These are phyloP conservation scores for Mycothermus thermophilus DNA, from an alignment of 495 filamentous ascomycete genomes.

Conservation along the genomic window DNA sequence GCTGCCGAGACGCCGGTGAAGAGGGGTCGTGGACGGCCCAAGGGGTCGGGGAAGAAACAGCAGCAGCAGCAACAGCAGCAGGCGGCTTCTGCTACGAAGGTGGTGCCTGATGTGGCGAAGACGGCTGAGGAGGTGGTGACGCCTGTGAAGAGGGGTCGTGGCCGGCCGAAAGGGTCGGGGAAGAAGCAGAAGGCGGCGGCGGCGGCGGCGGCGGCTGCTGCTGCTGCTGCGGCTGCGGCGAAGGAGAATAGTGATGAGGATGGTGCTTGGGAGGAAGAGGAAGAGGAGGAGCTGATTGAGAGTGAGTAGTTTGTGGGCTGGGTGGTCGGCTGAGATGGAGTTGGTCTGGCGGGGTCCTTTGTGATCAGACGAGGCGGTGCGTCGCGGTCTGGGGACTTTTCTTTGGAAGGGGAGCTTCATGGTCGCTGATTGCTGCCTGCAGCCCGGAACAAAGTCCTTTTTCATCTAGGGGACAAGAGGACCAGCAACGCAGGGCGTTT, in stretches of 20 bases:
- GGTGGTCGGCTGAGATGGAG: background rate
- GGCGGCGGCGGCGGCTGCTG: background rate
- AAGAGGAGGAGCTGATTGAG: background rate
- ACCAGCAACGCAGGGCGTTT: no score
- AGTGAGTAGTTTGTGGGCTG: background rate
- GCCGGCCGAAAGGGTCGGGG: constrained; percentile 1
- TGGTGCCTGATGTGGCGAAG: background rate
- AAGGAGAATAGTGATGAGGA: background rate
- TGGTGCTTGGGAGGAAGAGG: background rate
- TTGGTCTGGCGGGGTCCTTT: background rate
- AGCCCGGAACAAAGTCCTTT: no score
- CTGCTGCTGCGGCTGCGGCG: background rate
- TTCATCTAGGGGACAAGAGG: no score
- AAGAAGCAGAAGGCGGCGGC: constrained; percentile 1
- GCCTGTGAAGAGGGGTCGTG: background rate
- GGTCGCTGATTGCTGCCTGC: no score
- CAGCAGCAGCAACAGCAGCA: no score
- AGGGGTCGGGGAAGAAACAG: background rate
- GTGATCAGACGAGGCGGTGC: no score
- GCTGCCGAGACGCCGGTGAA: no score
- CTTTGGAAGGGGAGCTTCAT: no score
- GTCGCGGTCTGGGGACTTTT: no score
- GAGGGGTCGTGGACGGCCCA: background rate
- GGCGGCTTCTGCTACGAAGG: background rate
- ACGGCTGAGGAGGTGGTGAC: background rate